Evolutionary conservation across 352 stramenopile species (phyloP).

Genomic region (Phytophthora cryptogea): DNA sequence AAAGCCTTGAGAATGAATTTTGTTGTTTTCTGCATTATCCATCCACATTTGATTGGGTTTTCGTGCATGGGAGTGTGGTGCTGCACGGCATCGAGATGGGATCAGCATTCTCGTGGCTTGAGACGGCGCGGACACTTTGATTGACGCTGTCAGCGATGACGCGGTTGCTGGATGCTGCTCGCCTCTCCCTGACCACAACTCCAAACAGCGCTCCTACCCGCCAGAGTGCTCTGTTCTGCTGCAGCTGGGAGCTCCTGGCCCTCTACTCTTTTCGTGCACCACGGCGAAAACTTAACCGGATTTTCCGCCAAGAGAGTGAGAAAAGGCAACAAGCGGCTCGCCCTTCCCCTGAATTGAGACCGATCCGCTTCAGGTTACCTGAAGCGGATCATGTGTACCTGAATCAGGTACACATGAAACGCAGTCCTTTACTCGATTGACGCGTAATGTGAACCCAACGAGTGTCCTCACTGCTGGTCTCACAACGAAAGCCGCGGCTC

Average conservation of each 20-base stretch:
- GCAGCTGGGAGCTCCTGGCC: slow-evolving; percentile 10
- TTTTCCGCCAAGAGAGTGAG: slow-evolving; percentile 20
- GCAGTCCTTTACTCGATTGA: slow-evolving; percentile 20
- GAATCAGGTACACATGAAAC: slow-evolving; percentile 9
- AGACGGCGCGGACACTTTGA: background rate
- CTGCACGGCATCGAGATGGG: slow-evolving; percentile 7
- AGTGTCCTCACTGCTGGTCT: slow-evolving; percentile 1
- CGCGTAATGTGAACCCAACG: slow-evolving; percentile 14
- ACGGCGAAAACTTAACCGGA: slow-evolving; percentile 19
- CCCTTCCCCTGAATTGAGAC: slow-evolving; percentile 8
- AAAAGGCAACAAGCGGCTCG: slow-evolving; percentile 15
- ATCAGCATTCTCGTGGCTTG: background rate
- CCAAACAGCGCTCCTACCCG: background rate
- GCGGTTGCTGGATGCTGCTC: too few relatives aligned
- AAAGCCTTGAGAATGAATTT: slow-evolving; percentile 2
- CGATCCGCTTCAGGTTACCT: slow-evolving; percentile 4
- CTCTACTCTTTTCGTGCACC: background rate
- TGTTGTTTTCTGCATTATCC: slow-evolving; percentile 12
- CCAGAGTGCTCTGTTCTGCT: slow-evolving; percentile 6
- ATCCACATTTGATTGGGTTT: too few relatives aligned
- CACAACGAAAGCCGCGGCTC: slow-evolving; percentile 15
- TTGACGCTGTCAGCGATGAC: slow-evolving; percentile 16
- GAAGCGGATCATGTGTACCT: too few relatives aligned
- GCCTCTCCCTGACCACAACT: slow-evolving; percentile 12
- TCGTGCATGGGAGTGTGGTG: slow-evolving; percentile 1